These are phyloP conservation scores for Cladosporium sp. DNA, from an alignment of 2,329 filamentous ascomycete genomes.

Conservation along the genomic window DNA sequence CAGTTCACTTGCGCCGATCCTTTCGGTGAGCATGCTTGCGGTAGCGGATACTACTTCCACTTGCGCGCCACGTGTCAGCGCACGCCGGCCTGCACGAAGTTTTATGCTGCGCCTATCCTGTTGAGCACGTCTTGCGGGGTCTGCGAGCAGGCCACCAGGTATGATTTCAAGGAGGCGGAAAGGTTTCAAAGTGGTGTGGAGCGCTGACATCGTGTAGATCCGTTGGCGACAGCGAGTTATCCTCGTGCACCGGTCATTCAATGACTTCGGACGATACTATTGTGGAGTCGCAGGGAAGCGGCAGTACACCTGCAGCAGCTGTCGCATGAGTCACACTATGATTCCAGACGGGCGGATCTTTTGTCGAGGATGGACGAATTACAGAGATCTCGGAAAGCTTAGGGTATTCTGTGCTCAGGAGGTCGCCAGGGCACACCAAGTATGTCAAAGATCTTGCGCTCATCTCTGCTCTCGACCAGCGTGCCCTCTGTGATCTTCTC, in stretches of 20 bases:
- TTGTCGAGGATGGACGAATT: background rate
- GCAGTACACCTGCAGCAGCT: background rate
- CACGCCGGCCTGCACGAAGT: background rate
- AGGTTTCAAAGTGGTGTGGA: no score
- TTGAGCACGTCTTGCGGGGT: background rate
- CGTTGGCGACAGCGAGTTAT: background rate
- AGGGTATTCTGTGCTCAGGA: constrained; percentile 75
- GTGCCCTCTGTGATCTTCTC: constrained; percentile 66
- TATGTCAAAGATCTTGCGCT: constrained; percentile 77
- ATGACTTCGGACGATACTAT: background rate
- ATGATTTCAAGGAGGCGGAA: no score
- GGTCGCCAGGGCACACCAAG: constrained; percentile 83
- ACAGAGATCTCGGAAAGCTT: constrained; percentile 25
- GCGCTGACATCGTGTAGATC: background rate
- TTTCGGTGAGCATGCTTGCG: background rate
- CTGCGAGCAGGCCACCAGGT: background rate
- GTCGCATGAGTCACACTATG: background rate
- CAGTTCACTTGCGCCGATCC: background rate
- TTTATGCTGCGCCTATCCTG: background rate
- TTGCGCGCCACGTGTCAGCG: background rate
- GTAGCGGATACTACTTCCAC: background rate
- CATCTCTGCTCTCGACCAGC: constrained; percentile 71
- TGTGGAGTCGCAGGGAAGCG: background rate
- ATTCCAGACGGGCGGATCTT: background rate
- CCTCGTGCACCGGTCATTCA: no score